phyloP scores from a whole-genome alignment of 768 basidiomycete species.

The Galerina marginata region DNA sequence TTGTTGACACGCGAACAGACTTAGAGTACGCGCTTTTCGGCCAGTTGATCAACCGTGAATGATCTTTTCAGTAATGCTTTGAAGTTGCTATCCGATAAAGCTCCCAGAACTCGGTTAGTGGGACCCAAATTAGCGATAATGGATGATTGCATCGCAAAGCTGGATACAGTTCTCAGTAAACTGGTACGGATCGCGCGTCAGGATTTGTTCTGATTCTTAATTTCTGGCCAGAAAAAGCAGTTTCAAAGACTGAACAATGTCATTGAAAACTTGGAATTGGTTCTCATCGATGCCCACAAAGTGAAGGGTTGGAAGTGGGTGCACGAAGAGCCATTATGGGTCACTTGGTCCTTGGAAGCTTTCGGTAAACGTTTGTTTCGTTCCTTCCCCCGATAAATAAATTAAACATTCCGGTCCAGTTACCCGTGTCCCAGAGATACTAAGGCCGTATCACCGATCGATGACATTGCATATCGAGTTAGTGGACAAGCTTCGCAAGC shows the following conservation, averaged over 20 bases:
- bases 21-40: constrained; percentile 65
- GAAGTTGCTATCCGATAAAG: constrained; percentile 55
- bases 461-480: constrained; percentile 60
- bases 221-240: constrained; percentile 61
- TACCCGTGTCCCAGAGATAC: constrained; percentile 56
- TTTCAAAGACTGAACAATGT: constrained; percentile 68
- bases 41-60: constrained; percentile 2
- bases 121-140: constrained; percentile 69
- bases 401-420: constrained; percentile 33
- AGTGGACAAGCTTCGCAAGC: constrained; percentile 61
- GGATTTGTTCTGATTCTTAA: background rate
- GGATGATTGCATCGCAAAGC: constrained; percentile 65
- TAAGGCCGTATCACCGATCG: constrained; percentile 72
- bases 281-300: constrained; percentile 73
- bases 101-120: constrained; percentile 64
- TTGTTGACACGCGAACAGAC: constrained; percentile 83
- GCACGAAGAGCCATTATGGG: constrained; percentile 75
- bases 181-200: constrained; percentile 54
- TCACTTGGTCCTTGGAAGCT: constrained; percentile 81
- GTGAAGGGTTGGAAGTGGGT: constrained; percentile 77
- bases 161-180: constrained; percentile 64
- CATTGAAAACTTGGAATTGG: constrained; percentile 66
- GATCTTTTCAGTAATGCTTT: constrained; percentile 61
- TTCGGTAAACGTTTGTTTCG: constrained; percentile 56
- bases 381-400: background rate